phyloP scores from a whole-genome alignment of 495 filamentous ascomycete species.

The Hypoxylon fuscum region DNA sequence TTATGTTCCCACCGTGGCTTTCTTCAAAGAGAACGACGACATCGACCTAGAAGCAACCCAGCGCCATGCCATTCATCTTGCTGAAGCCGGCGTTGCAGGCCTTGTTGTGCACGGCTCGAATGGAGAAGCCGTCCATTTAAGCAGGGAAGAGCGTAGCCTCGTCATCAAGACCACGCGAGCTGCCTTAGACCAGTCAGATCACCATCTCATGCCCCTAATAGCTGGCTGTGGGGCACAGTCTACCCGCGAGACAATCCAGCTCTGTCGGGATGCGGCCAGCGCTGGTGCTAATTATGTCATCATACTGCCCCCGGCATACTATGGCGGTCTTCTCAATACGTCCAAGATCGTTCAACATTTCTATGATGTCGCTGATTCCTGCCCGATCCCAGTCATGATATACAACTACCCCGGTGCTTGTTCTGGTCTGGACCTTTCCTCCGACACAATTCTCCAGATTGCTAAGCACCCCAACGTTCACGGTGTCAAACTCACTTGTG shows the following conservation, averaged over 20 bases:
- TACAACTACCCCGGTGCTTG: constrained; percentile 90
- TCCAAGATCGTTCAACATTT: constrained; percentile 76
- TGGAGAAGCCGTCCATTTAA: constrained; percentile 85
- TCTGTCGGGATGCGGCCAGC: constrained; percentile 77
- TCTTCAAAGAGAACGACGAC: constrained; percentile 66
- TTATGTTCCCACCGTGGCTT: constrained; percentile 76
- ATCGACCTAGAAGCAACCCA: constrained; percentile 73
- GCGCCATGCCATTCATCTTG: constrained; percentile 76
- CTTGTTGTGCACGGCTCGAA: constrained; percentile 87
- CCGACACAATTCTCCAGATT: constrained; percentile 77
- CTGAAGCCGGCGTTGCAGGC: constrained; percentile 74
- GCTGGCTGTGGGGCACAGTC: constrained; percentile 87
- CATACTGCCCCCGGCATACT: constrained; percentile 87
- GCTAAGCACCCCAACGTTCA: constrained; percentile 78
- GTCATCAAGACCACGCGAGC: constrained; percentile 80
- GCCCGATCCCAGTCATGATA: constrained; percentile 77
- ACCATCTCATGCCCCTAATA: constrained; percentile 74
- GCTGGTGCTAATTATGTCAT: constrained; percentile 86
- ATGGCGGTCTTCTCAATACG: constrained; percentile 74
- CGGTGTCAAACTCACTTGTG: constrained; percentile 88
- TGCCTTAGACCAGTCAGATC: constrained; percentile 72
- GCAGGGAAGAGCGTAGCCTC: constrained; percentile 71
- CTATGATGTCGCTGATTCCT: constrained; percentile 71
- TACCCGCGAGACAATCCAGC: constrained; percentile 82
- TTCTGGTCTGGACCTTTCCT: constrained; percentile 83